Evolutionary conservation across 2,329 filamentous ascomycete species (phyloP), one percentile per base, ranked within the genome.

Genomic region (Apiospora sp.): DNA sequence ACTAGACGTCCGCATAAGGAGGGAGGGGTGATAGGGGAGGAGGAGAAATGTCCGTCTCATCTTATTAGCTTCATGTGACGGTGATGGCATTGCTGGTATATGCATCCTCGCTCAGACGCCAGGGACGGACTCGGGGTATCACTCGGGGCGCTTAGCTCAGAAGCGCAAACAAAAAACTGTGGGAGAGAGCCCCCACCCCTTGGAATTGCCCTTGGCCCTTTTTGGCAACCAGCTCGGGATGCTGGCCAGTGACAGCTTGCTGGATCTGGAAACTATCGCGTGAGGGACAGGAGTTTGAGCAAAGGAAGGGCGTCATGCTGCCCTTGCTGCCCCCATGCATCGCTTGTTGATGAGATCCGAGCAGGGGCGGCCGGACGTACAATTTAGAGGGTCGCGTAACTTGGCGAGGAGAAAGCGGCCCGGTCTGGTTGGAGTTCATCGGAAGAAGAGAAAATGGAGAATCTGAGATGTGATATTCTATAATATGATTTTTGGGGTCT

Each of bases 211-310:
- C 30, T 37, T 37, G 34, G 58, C 58, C 41, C 19, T 22, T 64
- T 64, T 64, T n/a, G 58, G 58, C 58, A 41, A 64, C 58, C 58
- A 64, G 34, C 30, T 64, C 58, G 58, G 58, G 8, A 34, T n/a
- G 1, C 34, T 61, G 30, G 16, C 16, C 16, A 8, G 54, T 30
- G 7, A 34, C 54, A 30, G 30, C 16, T 61, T 37, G 54, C 54
- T 61, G 54, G n/a, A 61, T 61, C 54, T 61, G 54, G 54, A 61
- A 61, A 27, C 27, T 19, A 22, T 22, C 54, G 54, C 27, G 54
- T 14, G 14, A 3, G 27, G 30, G 19, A 10, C n/a, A 54, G 24
- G 51, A 30, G 24, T 5, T 16, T 44, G 43, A 16, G 43, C 16
- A 1, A 46, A 46, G 16, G 44, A 46, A 46, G 44, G 16, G 7